These are phyloP conservation scores for Ceratobasidium sp. DNA, from an alignment of 1,284 basidiomycete genomes.

Conservation along the genomic window DNA sequence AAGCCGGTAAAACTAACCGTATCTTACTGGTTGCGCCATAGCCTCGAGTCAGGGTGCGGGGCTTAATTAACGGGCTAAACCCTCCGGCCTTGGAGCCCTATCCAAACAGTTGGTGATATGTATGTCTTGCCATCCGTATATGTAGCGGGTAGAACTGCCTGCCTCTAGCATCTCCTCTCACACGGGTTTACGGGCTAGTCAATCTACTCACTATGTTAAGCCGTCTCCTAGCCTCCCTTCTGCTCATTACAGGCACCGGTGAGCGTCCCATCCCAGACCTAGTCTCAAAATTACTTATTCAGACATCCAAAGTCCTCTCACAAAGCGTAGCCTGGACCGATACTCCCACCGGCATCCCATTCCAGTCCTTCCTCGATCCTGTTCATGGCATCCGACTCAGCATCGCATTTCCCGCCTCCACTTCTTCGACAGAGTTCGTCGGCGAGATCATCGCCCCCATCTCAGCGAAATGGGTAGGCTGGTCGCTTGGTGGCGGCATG, in stretches of 20 bases:
- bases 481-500: conserved; percentile 66
- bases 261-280: not conserved
- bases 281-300: not conserved
- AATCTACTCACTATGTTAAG: conserved; percentile 25
- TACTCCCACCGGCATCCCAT: conserved; percentile 30
- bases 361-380: conserved; percentile 29
- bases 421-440: conserved; percentile 62
- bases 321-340: conserved; percentile 42
- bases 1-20: not conserved
- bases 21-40: not conserved
- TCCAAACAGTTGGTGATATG: not conserved
- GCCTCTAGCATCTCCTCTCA: not conserved
- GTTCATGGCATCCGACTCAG: conserved; percentile 42
- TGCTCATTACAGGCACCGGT: conserved; percentile 33
- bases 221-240: conserved; percentile 38
- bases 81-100: too few relatives aligned
- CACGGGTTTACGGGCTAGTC: not conserved
- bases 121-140: conserved; percentile 15
- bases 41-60: conserved; percentile 19
- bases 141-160: not conserved
- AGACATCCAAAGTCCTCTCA: not conserved
- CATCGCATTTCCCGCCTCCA: conserved; percentile 35
- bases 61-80: not conserved
- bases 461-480: conserved; percentile 64
- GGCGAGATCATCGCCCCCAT: conserved; percentile 69